Conservation (phyloP, 2,329 filamentous ascomycete species). For the Trichoderma polysporum region DNA sequence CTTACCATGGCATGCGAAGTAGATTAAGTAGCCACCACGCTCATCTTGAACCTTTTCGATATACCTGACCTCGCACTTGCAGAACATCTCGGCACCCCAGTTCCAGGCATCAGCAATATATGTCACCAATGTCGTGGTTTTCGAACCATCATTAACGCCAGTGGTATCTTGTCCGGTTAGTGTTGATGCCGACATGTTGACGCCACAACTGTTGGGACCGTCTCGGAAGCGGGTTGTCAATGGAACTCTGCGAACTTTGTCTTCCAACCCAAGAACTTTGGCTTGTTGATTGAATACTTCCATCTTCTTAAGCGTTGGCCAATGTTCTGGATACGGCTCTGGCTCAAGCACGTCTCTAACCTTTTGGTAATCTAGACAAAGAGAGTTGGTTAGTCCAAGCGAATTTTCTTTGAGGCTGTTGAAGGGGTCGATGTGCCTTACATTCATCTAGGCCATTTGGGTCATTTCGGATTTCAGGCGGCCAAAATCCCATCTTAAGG, state of each 20-base stretch:
- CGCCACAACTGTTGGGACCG: slow-evolving; percentile 62
- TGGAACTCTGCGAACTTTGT: slow-evolving; percentile 55
- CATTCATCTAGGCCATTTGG: slow-evolving; percentile 47
- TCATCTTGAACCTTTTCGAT: slow-evolving; percentile 50
- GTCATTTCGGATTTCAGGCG: slow-evolving; percentile 51
- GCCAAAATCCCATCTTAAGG: slow-evolving; percentile 57
- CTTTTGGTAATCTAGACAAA: slow-evolving; percentile 53
- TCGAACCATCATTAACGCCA: slow-evolving; percentile 66
- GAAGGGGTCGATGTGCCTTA: slow-evolving; percentile 34
- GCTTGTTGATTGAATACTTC: slow-evolving; percentile 59
- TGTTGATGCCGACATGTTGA: slow-evolving; percentile 60
- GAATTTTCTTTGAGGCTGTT: background rate
- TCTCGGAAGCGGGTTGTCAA: slow-evolving; percentile 64
- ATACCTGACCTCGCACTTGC: slow-evolving; percentile 65
- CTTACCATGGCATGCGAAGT: slow-evolving; percentile 63
- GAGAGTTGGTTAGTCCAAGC: background rate
- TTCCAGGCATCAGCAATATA: slow-evolving; percentile 71
- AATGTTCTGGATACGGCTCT: slow-evolving; percentile 55
- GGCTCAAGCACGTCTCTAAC: slow-evolving; percentile 60
- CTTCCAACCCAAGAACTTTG: slow-evolving; percentile 46
- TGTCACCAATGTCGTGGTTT: slow-evolving; percentile 64
- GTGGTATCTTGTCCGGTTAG: slow-evolving; percentile 63
- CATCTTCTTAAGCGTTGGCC: slow-evolving; percentile 58
- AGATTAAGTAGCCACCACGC: slow-evolving; percentile 59
- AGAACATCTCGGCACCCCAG: slow-evolving; percentile 71